phyloP scores from a whole-genome alignment of 2,329 filamentous ascomycete genomes.

The Colletotrichum somersetense region DNA sequence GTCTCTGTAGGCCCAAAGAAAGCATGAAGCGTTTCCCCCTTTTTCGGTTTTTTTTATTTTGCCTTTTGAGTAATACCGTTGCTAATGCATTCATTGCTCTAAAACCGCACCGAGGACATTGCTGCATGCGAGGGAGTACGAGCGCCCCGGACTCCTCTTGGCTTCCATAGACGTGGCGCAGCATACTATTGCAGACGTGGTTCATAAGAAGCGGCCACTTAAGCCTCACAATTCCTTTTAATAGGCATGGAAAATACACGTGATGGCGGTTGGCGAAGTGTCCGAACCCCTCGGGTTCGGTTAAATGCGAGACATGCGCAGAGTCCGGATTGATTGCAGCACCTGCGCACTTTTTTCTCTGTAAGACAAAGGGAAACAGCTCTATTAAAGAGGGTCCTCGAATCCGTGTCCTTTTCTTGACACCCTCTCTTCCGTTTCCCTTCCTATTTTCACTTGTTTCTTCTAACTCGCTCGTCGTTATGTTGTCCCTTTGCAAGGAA shows the following conservation, averaged over 20 bases:
- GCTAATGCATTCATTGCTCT: background rate
- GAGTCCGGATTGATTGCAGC: background rate
- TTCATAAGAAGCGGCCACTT: background rate
- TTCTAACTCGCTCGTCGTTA: background rate
- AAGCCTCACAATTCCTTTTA: background rate
- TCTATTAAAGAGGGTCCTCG: background rate
- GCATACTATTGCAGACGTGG: background rate
- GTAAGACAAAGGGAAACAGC: no score
- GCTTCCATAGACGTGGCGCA: background rate
- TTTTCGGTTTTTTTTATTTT: background rate
- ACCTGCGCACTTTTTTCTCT: background rate
- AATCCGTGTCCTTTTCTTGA: background rate
- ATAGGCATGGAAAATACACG: background rate
- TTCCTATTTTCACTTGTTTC: no score
- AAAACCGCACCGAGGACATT: background rate
- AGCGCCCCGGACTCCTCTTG: background rate
- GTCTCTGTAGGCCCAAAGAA: background rate
- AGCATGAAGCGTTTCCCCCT: background rate
- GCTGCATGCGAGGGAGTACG: background rate
- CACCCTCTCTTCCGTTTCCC: background rate
- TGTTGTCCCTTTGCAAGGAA: background rate
- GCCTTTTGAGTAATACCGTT: background rate
- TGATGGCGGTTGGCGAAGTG: background rate
- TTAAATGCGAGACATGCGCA: conserved; percentile 9
- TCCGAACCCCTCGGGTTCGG: conserved; percentile 23